Conservation (phyloP, 129 eudicot genomes). For the Flaveria sonorensis region DNA sequence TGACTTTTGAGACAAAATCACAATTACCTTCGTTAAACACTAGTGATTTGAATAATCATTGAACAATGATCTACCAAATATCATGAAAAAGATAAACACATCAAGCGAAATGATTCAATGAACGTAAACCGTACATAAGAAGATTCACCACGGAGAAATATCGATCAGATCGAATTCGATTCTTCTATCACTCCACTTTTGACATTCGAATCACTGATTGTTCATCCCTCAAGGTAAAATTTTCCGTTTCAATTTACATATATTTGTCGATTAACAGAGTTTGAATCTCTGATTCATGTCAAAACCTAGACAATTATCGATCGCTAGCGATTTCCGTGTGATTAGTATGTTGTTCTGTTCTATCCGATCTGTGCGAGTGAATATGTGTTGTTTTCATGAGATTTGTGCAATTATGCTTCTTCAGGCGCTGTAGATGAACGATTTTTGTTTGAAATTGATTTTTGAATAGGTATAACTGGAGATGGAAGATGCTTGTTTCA, state of each 20-base stretch:
- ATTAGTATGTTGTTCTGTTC: constrained; percentile 54
- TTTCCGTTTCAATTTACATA: not conserved
- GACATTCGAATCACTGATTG: constrained; percentile 25
- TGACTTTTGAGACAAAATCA: too few species aligned
- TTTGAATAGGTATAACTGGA: constrained; percentile 67
- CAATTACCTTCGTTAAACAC: too few species aligned
- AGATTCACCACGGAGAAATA: constrained; percentile 20
- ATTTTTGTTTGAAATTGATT: constrained; percentile 13
- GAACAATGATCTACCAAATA: not conserved
- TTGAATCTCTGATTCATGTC: constrained; percentile 39
- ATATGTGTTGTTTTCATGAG: not conserved
- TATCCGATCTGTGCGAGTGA: constrained; percentile 8
- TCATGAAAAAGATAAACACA: not conserved
- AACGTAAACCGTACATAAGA: constrained; percentile 20
- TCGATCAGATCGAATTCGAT: constrained; percentile 33
- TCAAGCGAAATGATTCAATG: not conserved
- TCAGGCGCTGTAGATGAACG: not conserved
- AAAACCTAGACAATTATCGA: constrained; percentile 32
- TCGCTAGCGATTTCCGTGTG: constrained; percentile 43
- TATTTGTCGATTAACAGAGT: not conserved
- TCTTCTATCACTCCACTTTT: constrained; percentile 32
- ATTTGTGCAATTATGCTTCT: not conserved
- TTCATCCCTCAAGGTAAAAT: constrained; percentile 23
- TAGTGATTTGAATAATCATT: not conserved
- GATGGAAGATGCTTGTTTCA: constrained; percentile 94